These are phyloP conservation scores for Ogataea methanolica DNA, from an alignment of 805 yeast genomes.

Conservation along the genomic window DNA sequence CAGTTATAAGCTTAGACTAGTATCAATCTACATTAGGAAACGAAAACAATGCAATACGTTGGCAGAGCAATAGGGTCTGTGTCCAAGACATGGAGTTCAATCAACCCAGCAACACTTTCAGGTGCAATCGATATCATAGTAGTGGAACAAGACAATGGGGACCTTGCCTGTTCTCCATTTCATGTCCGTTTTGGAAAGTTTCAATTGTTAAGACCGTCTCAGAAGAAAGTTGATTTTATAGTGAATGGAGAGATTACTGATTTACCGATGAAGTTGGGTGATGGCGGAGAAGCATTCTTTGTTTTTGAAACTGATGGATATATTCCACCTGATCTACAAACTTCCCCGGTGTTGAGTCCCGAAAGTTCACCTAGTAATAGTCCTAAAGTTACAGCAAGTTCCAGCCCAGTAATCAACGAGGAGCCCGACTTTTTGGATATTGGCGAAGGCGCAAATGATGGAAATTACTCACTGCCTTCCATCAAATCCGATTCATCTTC, in stretches of 20 bases:
- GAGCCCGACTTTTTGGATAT: conserved; percentile 52
- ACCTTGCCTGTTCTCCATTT: conserved; percentile 82
- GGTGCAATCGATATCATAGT: conserved; percentile 98
- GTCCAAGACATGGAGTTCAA: conserved; percentile 94
- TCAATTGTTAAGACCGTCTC: conserved; percentile 87
- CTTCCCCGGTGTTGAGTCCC: conserved; percentile 80
- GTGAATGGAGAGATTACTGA: conserved; percentile 80
- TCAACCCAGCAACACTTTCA: conserved; percentile 91
- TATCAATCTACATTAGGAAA: background rate
- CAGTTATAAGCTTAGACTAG: no score
- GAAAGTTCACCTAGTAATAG: conserved; percentile 51
- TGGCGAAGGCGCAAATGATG: conserved; percentile 28
- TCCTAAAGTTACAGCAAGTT: conserved; percentile 18
- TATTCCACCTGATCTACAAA: conserved; percentile 73
- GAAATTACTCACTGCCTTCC: conserved; percentile 5
- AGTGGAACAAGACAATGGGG: conserved; percentile 79
- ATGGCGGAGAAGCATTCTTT: conserved; percentile 96
- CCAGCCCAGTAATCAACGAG: conserved; percentile 24
- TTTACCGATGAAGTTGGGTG: conserved; percentile 94
- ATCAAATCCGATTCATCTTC: conserved; percentile 11
- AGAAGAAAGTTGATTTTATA: conserved; percentile 84
- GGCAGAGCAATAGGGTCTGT: conserved; percentile 94
- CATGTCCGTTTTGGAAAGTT: conserved; percentile 96
- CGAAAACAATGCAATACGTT: conserved; percentile 80
- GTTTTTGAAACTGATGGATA: conserved; percentile 80